Percentiles rank a stretch among this genome's conserved stretches.
Conservation (phyloP, 805 yeast species). For the Gaillardinia entomophila region DNA sequence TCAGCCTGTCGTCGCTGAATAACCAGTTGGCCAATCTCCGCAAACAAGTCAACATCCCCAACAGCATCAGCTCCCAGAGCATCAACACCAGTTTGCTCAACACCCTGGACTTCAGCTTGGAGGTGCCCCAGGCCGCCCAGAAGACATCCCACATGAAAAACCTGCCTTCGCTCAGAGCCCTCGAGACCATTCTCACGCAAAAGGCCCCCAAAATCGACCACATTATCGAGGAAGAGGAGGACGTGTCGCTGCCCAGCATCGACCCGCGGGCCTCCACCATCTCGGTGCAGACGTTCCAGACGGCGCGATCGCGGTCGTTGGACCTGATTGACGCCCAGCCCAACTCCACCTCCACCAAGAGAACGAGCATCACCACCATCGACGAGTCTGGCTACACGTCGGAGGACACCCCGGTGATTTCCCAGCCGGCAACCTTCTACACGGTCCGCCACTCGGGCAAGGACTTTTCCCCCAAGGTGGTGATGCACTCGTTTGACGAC, state of each 20-base stretch:
- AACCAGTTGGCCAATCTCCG: slow-evolving; percentile 21
- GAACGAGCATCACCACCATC: slow-evolving; percentile 14
- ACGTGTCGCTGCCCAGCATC: background rate
- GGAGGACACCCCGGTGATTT: slow-evolving; percentile 19
- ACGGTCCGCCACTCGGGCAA: slow-evolving; percentile 10
- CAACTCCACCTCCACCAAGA: slow-evolving; percentile 1
- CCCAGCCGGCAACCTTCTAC: slow-evolving; percentile 19
- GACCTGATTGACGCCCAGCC: background rate
- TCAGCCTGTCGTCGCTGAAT: slow-evolving; percentile 10
- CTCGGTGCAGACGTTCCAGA: slow-evolving; percentile 22
- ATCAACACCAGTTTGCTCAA: slow-evolving; percentile 11
- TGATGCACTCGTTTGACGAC: background rate
- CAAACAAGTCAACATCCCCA: slow-evolving; percentile 20
- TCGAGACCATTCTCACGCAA: slow-evolving; percentile 27
- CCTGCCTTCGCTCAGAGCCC: slow-evolving; percentile 38
- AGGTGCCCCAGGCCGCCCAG: background rate
- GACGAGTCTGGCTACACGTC: slow-evolving; percentile 13
- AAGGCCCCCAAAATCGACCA: slow-evolving; percentile 6
- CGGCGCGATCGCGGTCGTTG: slow-evolving; percentile 13
- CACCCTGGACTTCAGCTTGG: background rate
- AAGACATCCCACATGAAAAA: slow-evolving; percentile 26
- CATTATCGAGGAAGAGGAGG: slow-evolving; percentile 8
- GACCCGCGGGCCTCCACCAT: slow-evolving; percentile 1
- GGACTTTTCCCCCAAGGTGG: slow-evolving; percentile 1
- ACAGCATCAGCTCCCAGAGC: slow-evolving; percentile 20